These are phyloP conservation scores for Nemophila menziesii DNA, from an alignment of 257 asterid species.

Conservation along the genomic window DNA sequence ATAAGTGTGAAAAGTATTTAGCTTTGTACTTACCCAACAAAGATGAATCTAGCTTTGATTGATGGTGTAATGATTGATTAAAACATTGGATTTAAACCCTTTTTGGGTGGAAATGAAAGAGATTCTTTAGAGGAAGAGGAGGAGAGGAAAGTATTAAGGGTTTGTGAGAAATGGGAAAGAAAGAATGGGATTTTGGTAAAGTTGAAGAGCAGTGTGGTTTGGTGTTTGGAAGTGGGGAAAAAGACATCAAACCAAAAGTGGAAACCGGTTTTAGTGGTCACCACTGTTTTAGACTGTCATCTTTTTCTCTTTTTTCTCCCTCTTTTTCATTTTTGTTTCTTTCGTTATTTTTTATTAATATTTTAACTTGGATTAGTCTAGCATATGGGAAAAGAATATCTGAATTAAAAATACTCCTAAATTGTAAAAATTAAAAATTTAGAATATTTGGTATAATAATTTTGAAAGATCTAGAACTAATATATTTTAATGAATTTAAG, in stretches of 20 bases:
- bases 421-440: too few relatives aligned
- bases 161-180: background rate
- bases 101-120: background rate
- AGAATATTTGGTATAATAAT: too few relatives aligned
- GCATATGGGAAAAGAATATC: too few relatives aligned
- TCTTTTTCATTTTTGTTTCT: background rate
- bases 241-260: background rate
- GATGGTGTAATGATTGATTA: background rate
- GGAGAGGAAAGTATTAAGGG: background rate
- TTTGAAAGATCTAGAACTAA: too few relatives aligned
- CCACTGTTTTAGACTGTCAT: background rate
- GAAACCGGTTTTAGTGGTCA: background rate
- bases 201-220: background rate
- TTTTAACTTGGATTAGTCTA: background rate
- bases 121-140: background rate
- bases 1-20: background rate
- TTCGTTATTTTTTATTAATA: too few relatives aligned
- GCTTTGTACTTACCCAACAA: background rate
- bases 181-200: conserved; percentile 1
- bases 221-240: background rate
- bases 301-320: background rate
- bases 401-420: too few relatives aligned
- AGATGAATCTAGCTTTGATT: background rate
- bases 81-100: background rate
- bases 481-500: too few relatives aligned